Evolutionary conservation across 1,139 yeast species (phyloP).

Genomic region (Zygosaccharomyces pseudobailii): DNA sequence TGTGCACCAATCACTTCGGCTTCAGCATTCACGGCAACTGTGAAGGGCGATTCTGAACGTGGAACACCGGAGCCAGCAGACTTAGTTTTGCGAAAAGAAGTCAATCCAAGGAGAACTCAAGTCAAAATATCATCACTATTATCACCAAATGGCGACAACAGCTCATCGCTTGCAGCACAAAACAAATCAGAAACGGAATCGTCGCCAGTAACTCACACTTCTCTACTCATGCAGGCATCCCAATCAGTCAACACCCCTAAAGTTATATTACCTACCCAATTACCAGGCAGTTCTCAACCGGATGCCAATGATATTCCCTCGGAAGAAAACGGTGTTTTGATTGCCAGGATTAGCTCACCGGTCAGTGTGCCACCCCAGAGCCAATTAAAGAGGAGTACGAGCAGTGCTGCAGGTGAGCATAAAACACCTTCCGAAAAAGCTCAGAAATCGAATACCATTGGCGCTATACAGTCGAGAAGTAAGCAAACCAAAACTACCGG

Average conservation of each 20-base stretch:
- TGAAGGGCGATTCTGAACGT: conserved; percentile 8
- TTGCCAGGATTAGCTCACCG: conserved; percentile 23
- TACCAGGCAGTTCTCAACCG: conserved; percentile 7
- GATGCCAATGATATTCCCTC: conserved; percentile 4
- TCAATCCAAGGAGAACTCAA: conserved; percentile 12
- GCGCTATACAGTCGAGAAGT: conserved; percentile 6
- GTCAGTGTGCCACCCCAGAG: conserved; percentile 11
- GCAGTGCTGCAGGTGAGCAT: conserved; percentile 6
- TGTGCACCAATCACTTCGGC: conserved; percentile 7
- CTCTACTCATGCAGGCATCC: background rate
- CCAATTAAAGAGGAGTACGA: conserved; percentile 12
- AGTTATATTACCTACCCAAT: conserved; percentile 24
- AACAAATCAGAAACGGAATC: background rate
- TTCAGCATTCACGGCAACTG: conserved; percentile 3
- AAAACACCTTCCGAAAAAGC: conserved; percentile 11
- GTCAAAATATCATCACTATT: conserved; percentile 22
- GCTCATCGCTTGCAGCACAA: background rate
- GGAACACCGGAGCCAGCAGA: conserved; percentile 1
- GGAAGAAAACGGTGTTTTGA: conserved; percentile 12
- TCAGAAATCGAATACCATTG: conserved; percentile 12
- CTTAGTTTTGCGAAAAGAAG: background rate
- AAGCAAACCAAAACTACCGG: conserved; percentile 7
- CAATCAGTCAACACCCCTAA: conserved; percentile 7
- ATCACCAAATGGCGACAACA: conserved; percentile 11
- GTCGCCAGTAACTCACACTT: background rate